Percentiles rank a stretch among this genome's conserved stretches.
These are phyloP conservation scores for Paramecium tetraurelia DNA, from an alignment of 73 alveolate species.

Conservation along the genomic window DNA sequence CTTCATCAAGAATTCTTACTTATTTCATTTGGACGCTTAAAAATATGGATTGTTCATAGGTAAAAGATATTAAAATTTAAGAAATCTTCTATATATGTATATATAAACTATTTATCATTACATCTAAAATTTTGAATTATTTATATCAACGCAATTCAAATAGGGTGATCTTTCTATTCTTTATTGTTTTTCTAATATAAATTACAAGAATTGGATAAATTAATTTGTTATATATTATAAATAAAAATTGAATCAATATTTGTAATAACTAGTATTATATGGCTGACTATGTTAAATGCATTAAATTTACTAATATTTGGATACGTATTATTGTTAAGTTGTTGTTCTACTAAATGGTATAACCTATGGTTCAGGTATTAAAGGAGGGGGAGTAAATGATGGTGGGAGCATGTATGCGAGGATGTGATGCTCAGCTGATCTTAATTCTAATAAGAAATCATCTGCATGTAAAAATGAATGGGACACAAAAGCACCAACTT, in stretches of 20 bases:
- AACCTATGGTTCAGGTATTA: neutral
- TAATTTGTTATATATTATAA: neutral
- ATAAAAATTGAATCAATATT: neutral
- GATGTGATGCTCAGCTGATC: conserved; percentile 17
- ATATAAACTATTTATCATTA: too few relatives aligned
- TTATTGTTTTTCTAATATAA: too few relatives aligned
- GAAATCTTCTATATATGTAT: too few relatives aligned
- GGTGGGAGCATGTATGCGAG: neutral
- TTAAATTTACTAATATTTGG: neutral
- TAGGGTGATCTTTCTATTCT: too few relatives aligned
- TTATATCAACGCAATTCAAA: too few relatives aligned
- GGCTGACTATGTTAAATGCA: neutral
- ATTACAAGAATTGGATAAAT: neutral
- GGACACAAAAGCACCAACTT: neutral
- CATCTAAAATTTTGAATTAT: too few relatives aligned
- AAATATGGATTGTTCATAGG: too few relatives aligned
- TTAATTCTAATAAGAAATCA: neutral
- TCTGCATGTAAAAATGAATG: conserved; percentile 13
- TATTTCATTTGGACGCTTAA: too few relatives aligned
- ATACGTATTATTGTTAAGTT: neutral
- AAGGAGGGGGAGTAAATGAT: neutral
- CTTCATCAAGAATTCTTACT: neutral
- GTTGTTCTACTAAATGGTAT: neutral
- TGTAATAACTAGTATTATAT: neutral
- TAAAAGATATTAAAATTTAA: too few relatives aligned